Conservation (phyloP, 441 rosid genomes). For the Adansonia gregorii region DNA sequence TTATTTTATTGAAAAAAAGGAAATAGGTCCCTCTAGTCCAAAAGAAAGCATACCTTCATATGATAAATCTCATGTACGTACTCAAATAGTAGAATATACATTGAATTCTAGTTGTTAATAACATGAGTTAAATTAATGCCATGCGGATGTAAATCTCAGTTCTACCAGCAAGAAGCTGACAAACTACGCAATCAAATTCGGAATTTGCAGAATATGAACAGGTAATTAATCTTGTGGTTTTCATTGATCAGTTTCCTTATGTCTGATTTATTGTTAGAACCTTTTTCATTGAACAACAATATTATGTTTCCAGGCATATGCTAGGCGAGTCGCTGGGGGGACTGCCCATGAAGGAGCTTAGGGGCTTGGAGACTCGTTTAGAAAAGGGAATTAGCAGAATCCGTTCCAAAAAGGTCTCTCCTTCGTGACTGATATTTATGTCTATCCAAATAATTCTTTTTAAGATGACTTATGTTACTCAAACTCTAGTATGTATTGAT, state of each 20-base stretch:
- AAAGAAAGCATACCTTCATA: background rate
- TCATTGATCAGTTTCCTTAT: background rate
- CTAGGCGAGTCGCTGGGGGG: slow-evolving; percentile 73
- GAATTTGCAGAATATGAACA: slow-evolving; percentile 70
- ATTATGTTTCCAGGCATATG: slow-evolving; percentile 60
- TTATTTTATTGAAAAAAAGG: background rate
- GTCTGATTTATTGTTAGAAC: background rate
- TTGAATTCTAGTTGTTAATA: background rate
- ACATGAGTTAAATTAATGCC: background rate
- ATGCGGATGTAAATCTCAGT: slow-evolving; percentile 42
- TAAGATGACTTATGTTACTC: too few relatives aligned
- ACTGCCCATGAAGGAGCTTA: slow-evolving; percentile 61
- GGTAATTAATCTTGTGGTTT: slow-evolving; percentile 38
- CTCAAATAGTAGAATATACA: background rate
- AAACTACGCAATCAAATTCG: slow-evolving; percentile 66
- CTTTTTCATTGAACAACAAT: background rate
- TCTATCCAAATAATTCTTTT: background rate
- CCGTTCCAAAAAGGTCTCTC: slow-evolving; percentile 84
- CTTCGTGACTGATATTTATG: background rate
- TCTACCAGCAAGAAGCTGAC: slow-evolving; percentile 82
- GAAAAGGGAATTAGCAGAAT: slow-evolving; percentile 84
- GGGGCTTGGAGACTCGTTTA: slow-evolving; percentile 64
- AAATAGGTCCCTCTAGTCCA: background rate
- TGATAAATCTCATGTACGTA: background rate
- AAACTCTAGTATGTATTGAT: too few relatives aligned